A percentile compares a stretch with the other conserved stretches of the same genome.
phyloP scores from a whole-genome alignment of 768 basidiomycete genomes.

The Leccinum broughii region DNA sequence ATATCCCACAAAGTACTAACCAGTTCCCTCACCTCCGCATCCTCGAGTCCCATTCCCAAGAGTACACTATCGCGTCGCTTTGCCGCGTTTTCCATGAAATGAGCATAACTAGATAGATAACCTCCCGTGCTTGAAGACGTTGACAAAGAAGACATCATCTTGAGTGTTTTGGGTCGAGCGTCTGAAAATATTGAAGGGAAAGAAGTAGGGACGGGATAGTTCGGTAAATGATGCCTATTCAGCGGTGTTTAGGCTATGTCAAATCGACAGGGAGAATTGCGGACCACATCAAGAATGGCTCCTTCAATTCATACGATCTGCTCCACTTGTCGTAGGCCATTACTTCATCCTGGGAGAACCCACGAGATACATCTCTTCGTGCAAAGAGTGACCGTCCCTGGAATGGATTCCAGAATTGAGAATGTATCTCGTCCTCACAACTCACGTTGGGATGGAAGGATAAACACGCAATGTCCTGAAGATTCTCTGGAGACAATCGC shows the following conservation, averaged over 20 bases:
- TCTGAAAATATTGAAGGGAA: slow-evolving; percentile 50
- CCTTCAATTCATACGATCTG: slow-evolving; percentile 28
- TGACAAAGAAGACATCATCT: slow-evolving; percentile 47
- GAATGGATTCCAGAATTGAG: not conserved
- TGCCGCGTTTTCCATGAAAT: slow-evolving; percentile 45
- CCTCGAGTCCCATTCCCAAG: slow-evolving; percentile 42
- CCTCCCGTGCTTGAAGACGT: slow-evolving; percentile 40
- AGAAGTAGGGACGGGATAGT: slow-evolving; percentile 63
- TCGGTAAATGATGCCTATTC: slow-evolving; percentile 45
- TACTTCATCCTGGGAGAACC: slow-evolving; percentile 44
- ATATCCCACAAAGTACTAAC: slow-evolving; percentile 60
- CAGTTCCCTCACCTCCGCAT: slow-evolving; percentile 59
- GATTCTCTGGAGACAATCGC: slow-evolving; percentile 21
- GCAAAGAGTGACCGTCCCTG: slow-evolving; percentile 36
- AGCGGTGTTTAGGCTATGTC: slow-evolving; percentile 9
- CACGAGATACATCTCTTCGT: slow-evolving; percentile 59
- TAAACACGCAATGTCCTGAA: slow-evolving; percentile 41
- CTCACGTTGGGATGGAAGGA: slow-evolving; percentile 36
- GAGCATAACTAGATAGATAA: slow-evolving; percentile 54
- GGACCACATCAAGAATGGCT: slow-evolving; percentile 41
- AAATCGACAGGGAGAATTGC: slow-evolving; percentile 8
- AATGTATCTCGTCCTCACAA: not conserved
- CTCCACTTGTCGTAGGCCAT: slow-evolving; percentile 43
- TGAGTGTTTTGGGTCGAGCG: slow-evolving; percentile 17
- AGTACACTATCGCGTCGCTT: slow-evolving; percentile 40